Percentiles rank a stretch among this genome's conserved stretches.
Evolutionary conservation across 139 green algal species (phyloP).

Genomic region (Pedinophyceae sp.): DNA sequence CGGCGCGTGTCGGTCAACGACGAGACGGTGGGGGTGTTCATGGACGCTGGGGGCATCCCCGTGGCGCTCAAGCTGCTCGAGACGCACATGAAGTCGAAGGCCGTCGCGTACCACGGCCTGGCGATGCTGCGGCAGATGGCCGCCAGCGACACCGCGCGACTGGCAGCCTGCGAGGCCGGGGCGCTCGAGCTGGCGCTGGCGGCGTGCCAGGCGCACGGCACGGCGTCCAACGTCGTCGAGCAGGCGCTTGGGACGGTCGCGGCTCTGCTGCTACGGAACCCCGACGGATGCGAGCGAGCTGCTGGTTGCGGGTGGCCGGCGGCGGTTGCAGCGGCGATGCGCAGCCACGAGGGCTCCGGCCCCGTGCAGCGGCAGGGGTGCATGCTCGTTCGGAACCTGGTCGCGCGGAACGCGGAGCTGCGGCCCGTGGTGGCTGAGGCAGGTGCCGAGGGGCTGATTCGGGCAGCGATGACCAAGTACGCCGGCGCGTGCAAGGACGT

Average conservation of each 20-base stretch:
- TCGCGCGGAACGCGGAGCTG: slow-evolving; percentile 47
- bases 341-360: slow-evolving; percentile 2
- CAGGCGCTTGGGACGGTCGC: slow-evolving; percentile 50
- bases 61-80: no score
- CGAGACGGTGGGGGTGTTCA: background rate
- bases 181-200: slow-evolving; percentile 21
- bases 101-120: no score
- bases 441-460: slow-evolving; percentile 42
- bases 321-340: slow-evolving; percentile 17
- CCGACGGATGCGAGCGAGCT: no score
- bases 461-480: no score
- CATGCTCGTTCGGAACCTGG: slow-evolving; percentile 63
- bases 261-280: slow-evolving; percentile 52
- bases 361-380: slow-evolving; percentile 36
- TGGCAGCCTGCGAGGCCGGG: slow-evolving; percentile 28
- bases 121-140: slow-evolving; percentile 56
- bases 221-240: slow-evolving; percentile 23
- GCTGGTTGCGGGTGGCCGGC: slow-evolving; percentile 15
- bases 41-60: no score
- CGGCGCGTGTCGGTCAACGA: background rate
- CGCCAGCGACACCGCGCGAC: slow-evolving; percentile 60
- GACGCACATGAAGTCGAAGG: no score
- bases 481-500: slow-evolving; percentile 69
- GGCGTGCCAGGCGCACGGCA: slow-evolving; percentile 11
- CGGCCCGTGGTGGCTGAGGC: slow-evolving; percentile 32